Base-by-base conservation (phyloP, 139 green algal genomes). In the Chlamydomonas asymmetrica region DNA sequence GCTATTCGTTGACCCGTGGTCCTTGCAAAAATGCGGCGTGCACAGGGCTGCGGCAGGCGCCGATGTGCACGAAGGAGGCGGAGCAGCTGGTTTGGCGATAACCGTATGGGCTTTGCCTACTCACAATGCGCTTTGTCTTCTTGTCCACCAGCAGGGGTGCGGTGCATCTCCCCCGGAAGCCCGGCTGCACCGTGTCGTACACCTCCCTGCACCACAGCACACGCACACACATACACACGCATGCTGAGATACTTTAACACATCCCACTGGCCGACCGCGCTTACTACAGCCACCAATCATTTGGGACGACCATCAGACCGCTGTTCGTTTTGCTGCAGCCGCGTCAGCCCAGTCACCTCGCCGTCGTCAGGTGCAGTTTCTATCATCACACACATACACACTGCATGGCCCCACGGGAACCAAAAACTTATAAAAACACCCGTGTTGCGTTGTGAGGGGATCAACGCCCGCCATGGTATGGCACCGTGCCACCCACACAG, bases 61-160 rank as follows among this genome's bases (percentile, higher is more conserved):
- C n/a, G n/a, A n/a, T n/a, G n/a, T n/a, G n/a, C n/a, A n/a, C n/a
- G n/a, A n/a, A n/a, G n/a, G n/a, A n/a, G n/a, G n/a, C n/a, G n/a
- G n/a, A n/a, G n/a, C n/a, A n/a, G n/a, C n/a, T n/a, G n/a, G n/a
- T n/a, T n/a, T n/a, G n/a, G n/a, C n/a, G n/a, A n/a, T n/a, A n/a
- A n/a, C n/a, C n/a, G n/a, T n/a, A n/a, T n/a, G n/a, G n/a, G n/a
- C n/a, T n/a, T n/a, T n/a, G n/a, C n/a, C n/a, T 82, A 25, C 60
- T 74, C 40, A 82, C 82, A n/a, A 87, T 80, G 4, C 31, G 43
- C 1, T 32, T 6, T 4, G 39, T 57, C 4, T 48, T n/a, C 32
- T 66, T 79, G 82, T 98, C 93, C 10, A 98, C 81, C 61, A 98
- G 84, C 70, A 97, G 81, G 1, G 93, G 93, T 0, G 93, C 93